Base-by-base conservation (phyloP, 306 rosid species). In the Echinosophora koreensis region DNA sequence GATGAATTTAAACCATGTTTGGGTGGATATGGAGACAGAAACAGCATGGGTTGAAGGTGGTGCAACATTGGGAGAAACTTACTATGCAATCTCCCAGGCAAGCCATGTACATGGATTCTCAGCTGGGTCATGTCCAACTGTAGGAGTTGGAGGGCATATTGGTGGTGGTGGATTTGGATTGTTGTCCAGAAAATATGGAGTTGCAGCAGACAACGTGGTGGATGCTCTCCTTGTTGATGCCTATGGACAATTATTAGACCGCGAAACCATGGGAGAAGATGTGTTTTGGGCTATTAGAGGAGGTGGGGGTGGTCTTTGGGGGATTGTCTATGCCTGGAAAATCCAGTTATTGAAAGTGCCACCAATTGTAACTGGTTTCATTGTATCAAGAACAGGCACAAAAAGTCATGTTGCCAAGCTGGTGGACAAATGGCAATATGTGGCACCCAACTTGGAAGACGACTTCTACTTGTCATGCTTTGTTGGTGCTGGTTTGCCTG, bases 281-380 rank as follows among this genome's bases (percentile, higher is more conserved):
- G 93, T 92, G 84, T 92, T 92, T 83, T 92, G 97, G 97, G 96
- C 97, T 37, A 88, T 92, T 44, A 84, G 97, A 88, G 93, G 93
- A 47, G 97, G 96, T 41, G 96, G 97, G 0, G 96, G 93, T 13
- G 97, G 95, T 34, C 68, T 92, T 51, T 88, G 91, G 91, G 96
- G 97, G 13, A 72, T 92, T 10, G 66, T 92, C 1, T 88, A 83
- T 80, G 90, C 97, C n/a, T 92, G 97, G 97, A 90, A 86, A 74
- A 84, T 92, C 70, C 54, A 83, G 14, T 38, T 92, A 70, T 44
- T 80, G 60, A 71, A 76, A 83, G 87, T 92, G 3, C 97, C 96
- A 57, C 47, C 65, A 66, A 14, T 14, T 14, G 90, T 92, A n/a
- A 86, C 93, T 11, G 51, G 80, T 70, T 92, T 83, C 56, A 38